A percentile compares a stretch with the other conserved stretches of the same genome.
phyloP scores from a whole-genome alignment of 352 stramenopile genomes.

The Pythium diclinum region DNA sequence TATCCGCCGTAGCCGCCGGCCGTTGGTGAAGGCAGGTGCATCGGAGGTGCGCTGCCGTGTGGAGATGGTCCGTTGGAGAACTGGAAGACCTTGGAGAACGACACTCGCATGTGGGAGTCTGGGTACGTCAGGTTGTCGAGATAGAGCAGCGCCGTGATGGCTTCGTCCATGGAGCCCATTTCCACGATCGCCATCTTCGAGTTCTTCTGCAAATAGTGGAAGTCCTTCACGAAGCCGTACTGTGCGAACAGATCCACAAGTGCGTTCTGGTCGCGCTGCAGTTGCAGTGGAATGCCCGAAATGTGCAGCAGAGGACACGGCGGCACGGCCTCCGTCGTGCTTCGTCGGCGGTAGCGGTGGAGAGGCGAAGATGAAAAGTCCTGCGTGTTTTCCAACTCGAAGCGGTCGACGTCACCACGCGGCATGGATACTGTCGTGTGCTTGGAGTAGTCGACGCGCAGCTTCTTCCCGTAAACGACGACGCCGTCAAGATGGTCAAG shows the following conservation, averaged over 20 bases:
- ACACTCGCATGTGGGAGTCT: conserved; percentile 76
- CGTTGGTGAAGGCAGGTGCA: conserved; percentile 10
- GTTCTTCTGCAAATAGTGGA: conserved; percentile 74
- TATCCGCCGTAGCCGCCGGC: conserved; percentile 4
- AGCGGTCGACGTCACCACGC: conserved; percentile 69
- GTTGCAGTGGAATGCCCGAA: conserved; percentile 63
- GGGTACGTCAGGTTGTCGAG: conserved; percentile 72
- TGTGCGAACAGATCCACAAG: conserved; percentile 65
- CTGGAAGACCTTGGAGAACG: conserved; percentile 72
- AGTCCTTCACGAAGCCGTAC: conserved; percentile 72
- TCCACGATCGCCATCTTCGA: conserved; percentile 75
- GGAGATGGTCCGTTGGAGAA: conserved; percentile 13
- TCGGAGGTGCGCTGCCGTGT: not conserved
- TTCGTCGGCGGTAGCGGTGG: conserved; percentile 74
- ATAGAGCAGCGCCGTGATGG: conserved; percentile 61
- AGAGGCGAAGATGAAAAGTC: conserved; percentile 74
- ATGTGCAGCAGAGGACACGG: conserved; percentile 66
- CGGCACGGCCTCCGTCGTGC: conserved; percentile 56
- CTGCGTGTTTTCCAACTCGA: conserved; percentile 80
- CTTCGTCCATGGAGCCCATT: conserved; percentile 74
- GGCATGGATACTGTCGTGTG: conserved; percentile 81
- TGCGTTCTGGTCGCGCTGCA: conserved; percentile 61
- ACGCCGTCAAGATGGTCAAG: conserved; percentile 76
- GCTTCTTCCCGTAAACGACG: conserved; percentile 72
- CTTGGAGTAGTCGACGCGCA: conserved; percentile 83